Percentiles rank a stretch among this genome's conserved stretches.
These are phyloP conservation scores for Prunus armeniaca DNA, from an alignment of 306 rosid species.

Conservation along the genomic window DNA sequence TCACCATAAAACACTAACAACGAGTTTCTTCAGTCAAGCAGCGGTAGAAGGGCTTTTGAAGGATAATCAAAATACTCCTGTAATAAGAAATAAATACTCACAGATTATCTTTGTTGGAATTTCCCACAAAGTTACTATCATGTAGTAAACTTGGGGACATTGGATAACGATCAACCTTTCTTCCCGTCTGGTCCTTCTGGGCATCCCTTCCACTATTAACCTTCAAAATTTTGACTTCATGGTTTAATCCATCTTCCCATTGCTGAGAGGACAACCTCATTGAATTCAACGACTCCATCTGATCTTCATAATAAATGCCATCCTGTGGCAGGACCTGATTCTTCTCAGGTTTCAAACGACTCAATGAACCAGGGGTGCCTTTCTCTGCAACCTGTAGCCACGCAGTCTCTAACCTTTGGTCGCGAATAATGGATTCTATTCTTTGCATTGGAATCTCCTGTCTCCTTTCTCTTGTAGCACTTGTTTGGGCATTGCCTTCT, in stretches of 20 bases:
- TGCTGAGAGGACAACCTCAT: conserved; percentile 59
- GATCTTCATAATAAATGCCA: conserved; percentile 53
- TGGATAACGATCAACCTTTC: conserved; percentile 55
- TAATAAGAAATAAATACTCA: conserved; percentile 48
- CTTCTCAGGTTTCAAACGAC: conserved; percentile 79
- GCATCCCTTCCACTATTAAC: conserved; percentile 50
- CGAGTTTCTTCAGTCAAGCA: background rate
- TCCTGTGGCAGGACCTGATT: conserved; percentile 95
- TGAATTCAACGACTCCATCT: conserved; percentile 54
- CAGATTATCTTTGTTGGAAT: conserved; percentile 68
- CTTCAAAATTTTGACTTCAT: conserved; percentile 52
- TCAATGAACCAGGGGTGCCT: conserved; percentile 87
- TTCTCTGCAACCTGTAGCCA: conserved; percentile 89
- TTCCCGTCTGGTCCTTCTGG: conserved; percentile 61
- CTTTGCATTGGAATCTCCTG: conserved; percentile 82
- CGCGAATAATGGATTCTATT: conserved; percentile 90
- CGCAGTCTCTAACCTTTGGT: conserved; percentile 93
- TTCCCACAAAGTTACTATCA: conserved; percentile 54
- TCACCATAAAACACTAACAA: background rate
- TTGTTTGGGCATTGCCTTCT: conserved; percentile 43
- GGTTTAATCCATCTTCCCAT: conserved; percentile 62
- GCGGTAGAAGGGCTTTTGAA: background rate
- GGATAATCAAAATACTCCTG: background rate
- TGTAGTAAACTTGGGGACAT: conserved; percentile 96
- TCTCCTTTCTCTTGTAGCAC: conserved; percentile 42